A percentile compares a stretch with the other conserved stretches of the same genome.
Conservation (phyloP, 179 eudicot genomes). For the Silene coronaria region DNA sequence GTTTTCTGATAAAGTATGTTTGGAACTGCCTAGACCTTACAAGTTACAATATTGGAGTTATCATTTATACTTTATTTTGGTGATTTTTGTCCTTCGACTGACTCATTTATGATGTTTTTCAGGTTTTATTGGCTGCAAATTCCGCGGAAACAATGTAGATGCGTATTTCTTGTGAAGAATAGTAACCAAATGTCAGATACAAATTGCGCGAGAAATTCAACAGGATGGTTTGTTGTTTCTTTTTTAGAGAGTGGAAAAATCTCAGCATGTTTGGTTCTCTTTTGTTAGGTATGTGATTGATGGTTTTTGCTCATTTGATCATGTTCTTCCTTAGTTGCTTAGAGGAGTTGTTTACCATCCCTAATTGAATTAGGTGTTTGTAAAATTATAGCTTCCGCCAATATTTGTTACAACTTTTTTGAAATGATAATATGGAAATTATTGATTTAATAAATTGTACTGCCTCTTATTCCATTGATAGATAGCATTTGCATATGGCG, state of each 20-base stretch:
- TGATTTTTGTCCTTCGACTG: neutral
- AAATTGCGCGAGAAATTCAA: neutral
- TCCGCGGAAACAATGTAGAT: slow-evolving; percentile 3
- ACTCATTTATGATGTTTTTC: neutral
- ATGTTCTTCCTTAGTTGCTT: neutral
- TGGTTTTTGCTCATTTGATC: neutral
- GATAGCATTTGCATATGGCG: no score
- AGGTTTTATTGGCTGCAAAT: slow-evolving; percentile 31
- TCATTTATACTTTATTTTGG: neutral
- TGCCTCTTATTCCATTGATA: no score
- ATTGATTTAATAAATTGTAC: no score
- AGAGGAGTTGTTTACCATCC: no score
- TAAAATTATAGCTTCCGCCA: no score
- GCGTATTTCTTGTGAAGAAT: neutral
- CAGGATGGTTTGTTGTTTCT: neutral
- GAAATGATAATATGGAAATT: no score
- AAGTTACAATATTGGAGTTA: neutral
- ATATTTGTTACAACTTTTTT: no score
- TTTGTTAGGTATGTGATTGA: neutral
- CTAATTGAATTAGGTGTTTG: no score
- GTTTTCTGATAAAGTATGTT: slow-evolving; percentile 59
- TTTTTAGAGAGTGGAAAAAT: neutral
- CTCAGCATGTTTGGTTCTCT: neutral
- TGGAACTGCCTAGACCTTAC: neutral
- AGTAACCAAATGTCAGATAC: neutral